Evolutionary conservation across 202 grass and related monocot species (phyloP).

Genomic region (Setaria italica): DNA sequence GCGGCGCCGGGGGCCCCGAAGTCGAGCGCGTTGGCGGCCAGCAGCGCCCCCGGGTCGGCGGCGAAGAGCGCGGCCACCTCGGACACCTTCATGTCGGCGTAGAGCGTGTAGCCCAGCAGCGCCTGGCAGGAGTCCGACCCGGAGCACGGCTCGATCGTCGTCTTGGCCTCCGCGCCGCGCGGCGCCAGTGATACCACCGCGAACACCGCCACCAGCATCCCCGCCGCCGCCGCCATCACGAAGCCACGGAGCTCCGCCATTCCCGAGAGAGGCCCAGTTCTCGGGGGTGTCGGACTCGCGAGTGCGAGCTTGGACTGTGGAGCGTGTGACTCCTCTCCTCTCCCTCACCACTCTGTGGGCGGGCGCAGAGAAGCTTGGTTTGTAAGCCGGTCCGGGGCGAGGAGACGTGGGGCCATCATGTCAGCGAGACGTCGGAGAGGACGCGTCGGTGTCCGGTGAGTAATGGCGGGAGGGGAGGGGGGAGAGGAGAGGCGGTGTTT

Average conservation of each 20-base stretch:
- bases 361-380: conserved; percentile 2
- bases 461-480: conserved; percentile 49
- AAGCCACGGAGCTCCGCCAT: conserved; percentile 18
- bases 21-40: conserved; percentile 79
- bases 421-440: not conserved
- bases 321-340: not conserved
- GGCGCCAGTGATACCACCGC: not conserved
- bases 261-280: not conserved
- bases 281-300: not conserved
- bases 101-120: conserved; percentile 90
- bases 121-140: conserved; percentile 76
- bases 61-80: conserved; percentile 86
- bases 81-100: conserved; percentile 96
- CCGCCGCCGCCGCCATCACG: not conserved
- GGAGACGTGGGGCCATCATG: not conserved
- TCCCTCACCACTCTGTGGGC: not conserved
- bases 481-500: not conserved
- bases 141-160: conserved; percentile 91
- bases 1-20: conserved; percentile 59
- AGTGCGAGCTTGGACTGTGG: not conserved
- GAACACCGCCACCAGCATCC: not conserved
- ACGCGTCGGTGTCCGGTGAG: conserved; percentile 30
- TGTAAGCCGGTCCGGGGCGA: not conserved
- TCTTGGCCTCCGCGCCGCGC: conserved; percentile 51
- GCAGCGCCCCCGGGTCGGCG: conserved; percentile 55